Base-by-base conservation (phyloP, 768 basidiomycete genomes). In the Pisolithus orientalis region DNA sequence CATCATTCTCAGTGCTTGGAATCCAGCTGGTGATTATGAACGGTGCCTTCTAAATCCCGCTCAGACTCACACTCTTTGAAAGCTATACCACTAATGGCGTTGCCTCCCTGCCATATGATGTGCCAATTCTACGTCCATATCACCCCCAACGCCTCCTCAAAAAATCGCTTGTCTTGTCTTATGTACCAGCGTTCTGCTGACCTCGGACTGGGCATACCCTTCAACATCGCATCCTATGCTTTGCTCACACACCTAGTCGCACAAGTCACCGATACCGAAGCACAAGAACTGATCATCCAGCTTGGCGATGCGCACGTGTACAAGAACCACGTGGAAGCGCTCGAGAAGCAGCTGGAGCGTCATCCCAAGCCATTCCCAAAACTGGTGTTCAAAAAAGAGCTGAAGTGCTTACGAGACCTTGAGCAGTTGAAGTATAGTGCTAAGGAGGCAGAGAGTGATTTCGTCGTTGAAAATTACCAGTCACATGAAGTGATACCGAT, bases 101-200 rank as follows among this genome's bases (percentile, higher is more conserved):
- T 99, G 0, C 96, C 96, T 0, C 96, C 96, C 0, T 99, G 96
- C 69, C 96, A 98, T 71, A 87, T 98, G 83, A 86, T 98, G 70
- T 97, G 94, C 72, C 96, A 99, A 66, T 99, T 99, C 78, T 97
- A 92, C 74, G 95, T 99, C 34, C 87, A 92, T 63, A 84, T 95
- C 34, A 89, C 95, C 0, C 70, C 82, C 4, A 57, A 56, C 0
- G 57, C 75, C 1, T 59, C 69, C 13, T 61, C 75, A 16, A 84
- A 81, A 57, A 86, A 85, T 8, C 80, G 80, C 52, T 84, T 98
- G 16, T 94, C 92, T 8, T 97, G 94, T 68, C 78, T 95, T 43
- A 94, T 98, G 93, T 97, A 86, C 73, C 95, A 98, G 64, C 90
- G 96, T 44, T 97, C 95, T 11, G 94, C 94, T n/a, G 95, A 99